These are phyloP conservation scores for Sugiyamaella chiloensis DNA, from an alignment of 805 yeast genomes.

Conservation along the genomic window DNA sequence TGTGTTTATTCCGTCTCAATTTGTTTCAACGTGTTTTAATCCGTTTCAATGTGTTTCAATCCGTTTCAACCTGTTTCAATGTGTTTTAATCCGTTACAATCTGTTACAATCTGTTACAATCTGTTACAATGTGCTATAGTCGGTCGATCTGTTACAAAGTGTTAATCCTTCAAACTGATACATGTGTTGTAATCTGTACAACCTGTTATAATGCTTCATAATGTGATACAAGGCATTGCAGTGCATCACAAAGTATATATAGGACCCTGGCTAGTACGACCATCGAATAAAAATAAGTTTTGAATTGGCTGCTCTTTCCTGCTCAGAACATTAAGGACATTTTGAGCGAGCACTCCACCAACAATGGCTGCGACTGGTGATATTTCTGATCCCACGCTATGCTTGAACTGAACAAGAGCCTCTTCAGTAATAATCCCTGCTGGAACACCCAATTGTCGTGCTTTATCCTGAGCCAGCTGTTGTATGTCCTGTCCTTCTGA, in stretches of 20 bases:
- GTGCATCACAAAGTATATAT: conserved; percentile 56
- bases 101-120: too few relatives aligned
- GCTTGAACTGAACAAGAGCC: conserved; percentile 31
- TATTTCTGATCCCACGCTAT: conserved; percentile 51
- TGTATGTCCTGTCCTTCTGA: conserved; percentile 18
- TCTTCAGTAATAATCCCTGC: conserved; percentile 43
- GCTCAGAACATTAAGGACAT: conserved; percentile 77
- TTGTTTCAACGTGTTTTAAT: too few relatives aligned
- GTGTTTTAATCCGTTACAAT: too few relatives aligned
- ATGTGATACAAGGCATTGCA: too few relatives aligned
- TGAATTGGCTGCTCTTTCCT: conserved; percentile 76
- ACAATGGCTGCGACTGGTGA: conserved; percentile 82
- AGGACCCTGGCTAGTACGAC: conserved; percentile 69
- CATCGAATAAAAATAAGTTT: conserved; percentile 76
- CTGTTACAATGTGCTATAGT: too few relatives aligned
- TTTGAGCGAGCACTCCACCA: conserved; percentile 91
- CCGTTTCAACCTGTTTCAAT: too few relatives aligned
- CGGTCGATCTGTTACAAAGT: too few relatives aligned
- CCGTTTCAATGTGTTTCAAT: too few relatives aligned
- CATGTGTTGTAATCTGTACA: too few relatives aligned
- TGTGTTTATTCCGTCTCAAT: too few relatives aligned
- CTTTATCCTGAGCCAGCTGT: conserved; percentile 22
- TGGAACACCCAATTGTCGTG: conserved; percentile 43
- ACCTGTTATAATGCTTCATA: too few relatives aligned
- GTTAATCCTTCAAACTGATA: too few relatives aligned